These are phyloP conservation scores for Litchi chinensis DNA, from an alignment of 345 rosid genomes.

Conservation along the genomic window DNA sequence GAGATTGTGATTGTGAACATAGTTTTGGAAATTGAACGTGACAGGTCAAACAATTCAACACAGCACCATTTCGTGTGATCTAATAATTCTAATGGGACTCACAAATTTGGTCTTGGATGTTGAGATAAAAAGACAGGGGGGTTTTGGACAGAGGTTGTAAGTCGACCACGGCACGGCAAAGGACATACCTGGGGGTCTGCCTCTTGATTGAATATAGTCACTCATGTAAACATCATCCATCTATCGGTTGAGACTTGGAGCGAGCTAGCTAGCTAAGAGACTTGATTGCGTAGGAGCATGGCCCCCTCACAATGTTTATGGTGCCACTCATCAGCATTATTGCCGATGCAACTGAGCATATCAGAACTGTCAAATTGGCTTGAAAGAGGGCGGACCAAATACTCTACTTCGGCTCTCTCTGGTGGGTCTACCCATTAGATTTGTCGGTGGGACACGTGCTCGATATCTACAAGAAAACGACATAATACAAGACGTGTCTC, in stretches of 20 bases:
- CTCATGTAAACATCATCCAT: slow-evolving; percentile 29
- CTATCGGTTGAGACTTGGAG: background rate
- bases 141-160: slow-evolving; percentile 9
- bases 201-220: slow-evolving; percentile 15
- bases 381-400: background rate
- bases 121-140: background rate
- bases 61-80: too few species aligned
- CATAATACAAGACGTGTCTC: slow-evolving; percentile 11
- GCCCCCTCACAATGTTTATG: slow-evolving; percentile 28
- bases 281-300: slow-evolving; percentile 35
- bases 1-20: too few species aligned
- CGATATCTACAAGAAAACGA: slow-evolving; percentile 32
- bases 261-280: background rate
- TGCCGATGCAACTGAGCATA: slow-evolving; percentile 16
- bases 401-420: background rate
- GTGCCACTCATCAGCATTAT: slow-evolving; percentile 34
- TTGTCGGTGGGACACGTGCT: slow-evolving; percentile 44
- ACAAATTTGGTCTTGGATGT: too few species aligned
- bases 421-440: slow-evolving; percentile 23
- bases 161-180: slow-evolving; percentile 50
- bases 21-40: too few species aligned
- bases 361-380: background rate
- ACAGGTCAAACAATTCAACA: too few species aligned
- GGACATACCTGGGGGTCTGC: slow-evolving; percentile 12
- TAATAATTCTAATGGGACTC: too few species aligned